Evolutionary conservation across 2,329 filamentous ascomycete genomes (phyloP), one percentile per base, ranked within the genome.

Genomic region (Madurella mycetomatis): DNA sequence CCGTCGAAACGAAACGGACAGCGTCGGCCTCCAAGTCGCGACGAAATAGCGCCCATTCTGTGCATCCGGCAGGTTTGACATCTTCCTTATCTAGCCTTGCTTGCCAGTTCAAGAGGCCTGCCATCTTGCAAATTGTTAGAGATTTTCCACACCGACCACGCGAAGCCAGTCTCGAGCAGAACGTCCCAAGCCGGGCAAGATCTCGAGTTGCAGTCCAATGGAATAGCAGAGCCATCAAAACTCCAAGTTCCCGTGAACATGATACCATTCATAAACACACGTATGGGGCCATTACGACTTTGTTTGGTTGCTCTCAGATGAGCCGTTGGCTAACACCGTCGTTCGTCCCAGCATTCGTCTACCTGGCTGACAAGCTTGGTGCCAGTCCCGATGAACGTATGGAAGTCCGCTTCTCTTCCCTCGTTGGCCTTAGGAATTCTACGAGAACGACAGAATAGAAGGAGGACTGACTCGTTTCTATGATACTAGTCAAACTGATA

Each of bases 401-500:
- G 42, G 43, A n/a, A 5, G 32, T 30, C 40, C 42, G 30, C 32
- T 47, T 32, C 32, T 37, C 37, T 18, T 17, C n/a, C 12, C 18
- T 42, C 34, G 41, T 25, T 11, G 25, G 16, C 2, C 16, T 32
- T 12, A 25, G 37, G 25, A 11, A 11, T 40, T 0, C 32, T n/a
- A 4, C 16, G 34, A 37, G 13, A 40, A 25, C 50, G 30, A 53
- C 47, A 15, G 32, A 19, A 30, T 41, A 37, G 40, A 45, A 25
- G n/a, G 16, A 12, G 34, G 16, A 41, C 49, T 58, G 40, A 60
- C 48, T 13, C 15, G 7, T 46, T 39, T 18, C 2, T 17, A 7
- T 49, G 19, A 9, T n/a, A 46, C 54, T 64, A 96, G 92, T 99
- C 63, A 99, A 99, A 71, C 87, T 97, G 64, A 87, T 96, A 65